phyloP scores from a whole-genome alignment of 2,329 filamentous ascomycete species.

The Aspergillus thermomutatus region DNA sequence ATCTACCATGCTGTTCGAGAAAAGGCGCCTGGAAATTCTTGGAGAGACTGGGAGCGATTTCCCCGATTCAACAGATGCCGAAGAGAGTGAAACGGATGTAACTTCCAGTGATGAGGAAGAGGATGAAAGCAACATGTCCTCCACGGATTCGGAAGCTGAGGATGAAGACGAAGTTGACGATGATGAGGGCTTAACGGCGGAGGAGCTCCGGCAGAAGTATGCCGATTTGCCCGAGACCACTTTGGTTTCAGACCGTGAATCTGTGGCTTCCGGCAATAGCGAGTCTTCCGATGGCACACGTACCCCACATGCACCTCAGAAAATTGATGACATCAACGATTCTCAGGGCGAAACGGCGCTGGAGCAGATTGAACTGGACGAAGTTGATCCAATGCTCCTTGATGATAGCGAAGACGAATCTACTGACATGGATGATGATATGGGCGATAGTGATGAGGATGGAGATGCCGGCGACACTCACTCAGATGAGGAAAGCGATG shows the following conservation, averaged over 20 bases:
- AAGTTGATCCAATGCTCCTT: slow-evolving; percentile 44
- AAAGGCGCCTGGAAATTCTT: slow-evolving; percentile 40
- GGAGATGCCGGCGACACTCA: slow-evolving; percentile 53
- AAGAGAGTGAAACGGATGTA: slow-evolving; percentile 26
- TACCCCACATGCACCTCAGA: slow-evolving; percentile 16
- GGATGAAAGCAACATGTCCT: slow-evolving; percentile 51
- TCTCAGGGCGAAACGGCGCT: slow-evolving; percentile 24
- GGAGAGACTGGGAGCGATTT: slow-evolving; percentile 62
- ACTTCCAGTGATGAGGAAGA: slow-evolving; percentile 60
- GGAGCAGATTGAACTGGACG: slow-evolving; percentile 33
- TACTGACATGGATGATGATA: slow-evolving; percentile 49
- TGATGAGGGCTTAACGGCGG: slow-evolving; percentile 45
- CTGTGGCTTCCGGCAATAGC: slow-evolving; percentile 21
- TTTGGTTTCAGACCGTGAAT: slow-evolving; percentile 20
- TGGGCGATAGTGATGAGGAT: slow-evolving; percentile 45
- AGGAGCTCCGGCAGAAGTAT: slow-evolving; percentile 48
- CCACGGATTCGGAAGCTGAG: slow-evolving; percentile 42
- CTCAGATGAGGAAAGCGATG: slow-evolving; percentile 39
- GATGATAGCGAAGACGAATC: slow-evolving; percentile 46
- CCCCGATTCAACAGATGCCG: slow-evolving; percentile 64
- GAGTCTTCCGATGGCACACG: slow-evolving; percentile 18
- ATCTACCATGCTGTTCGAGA: slow-evolving; percentile 49
- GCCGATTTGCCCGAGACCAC: slow-evolving; percentile 35
- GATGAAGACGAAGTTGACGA: slow-evolving; percentile 36
- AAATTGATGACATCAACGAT: slow-evolving; percentile 19